These are phyloP conservation scores for Nicotiana benthamiana DNA, from an alignment of 257 asterid species.

Conservation along the genomic window DNA sequence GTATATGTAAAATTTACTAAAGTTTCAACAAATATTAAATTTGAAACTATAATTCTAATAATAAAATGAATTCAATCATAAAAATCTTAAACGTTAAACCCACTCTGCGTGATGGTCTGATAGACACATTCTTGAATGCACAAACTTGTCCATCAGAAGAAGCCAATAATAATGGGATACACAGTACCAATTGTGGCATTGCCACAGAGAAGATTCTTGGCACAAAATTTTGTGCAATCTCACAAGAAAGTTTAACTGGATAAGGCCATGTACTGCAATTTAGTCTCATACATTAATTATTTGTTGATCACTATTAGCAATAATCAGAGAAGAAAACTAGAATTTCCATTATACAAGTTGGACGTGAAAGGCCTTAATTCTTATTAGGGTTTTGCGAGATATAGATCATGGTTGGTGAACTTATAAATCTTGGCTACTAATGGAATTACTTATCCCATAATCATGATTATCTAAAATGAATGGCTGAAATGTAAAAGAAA, in stretches of 20 bases:
- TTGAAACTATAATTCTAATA: no score
- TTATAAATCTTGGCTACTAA: background rate
- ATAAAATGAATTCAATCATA: no score
- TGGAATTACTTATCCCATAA: background rate
- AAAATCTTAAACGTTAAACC: no score
- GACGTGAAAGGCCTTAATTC: background rate
- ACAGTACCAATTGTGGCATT: background rate
- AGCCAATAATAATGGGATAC: constrained; percentile 8
- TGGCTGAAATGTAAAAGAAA: constrained; percentile 15
- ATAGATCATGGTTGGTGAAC: background rate
- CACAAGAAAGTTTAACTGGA: background rate
- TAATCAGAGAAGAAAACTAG: background rate
- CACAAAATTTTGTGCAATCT: background rate
- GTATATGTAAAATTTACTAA: no score
- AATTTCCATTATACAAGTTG: background rate
- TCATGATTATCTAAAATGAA: constrained; percentile 24
- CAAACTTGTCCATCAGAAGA: constrained; percentile 5
- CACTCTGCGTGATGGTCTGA: background rate
- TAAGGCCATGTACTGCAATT: background rate
- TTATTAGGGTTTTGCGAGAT: background rate
- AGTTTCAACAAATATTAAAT: no score
- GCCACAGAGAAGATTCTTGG: background rate
- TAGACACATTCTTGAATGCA: constrained; percentile 6
- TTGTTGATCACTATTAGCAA: background rate
- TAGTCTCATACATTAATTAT: background rate